Conservation (phyloP, 2,329 filamentous ascomycete species). For the Cladophialophora chaetospira region DNA sequence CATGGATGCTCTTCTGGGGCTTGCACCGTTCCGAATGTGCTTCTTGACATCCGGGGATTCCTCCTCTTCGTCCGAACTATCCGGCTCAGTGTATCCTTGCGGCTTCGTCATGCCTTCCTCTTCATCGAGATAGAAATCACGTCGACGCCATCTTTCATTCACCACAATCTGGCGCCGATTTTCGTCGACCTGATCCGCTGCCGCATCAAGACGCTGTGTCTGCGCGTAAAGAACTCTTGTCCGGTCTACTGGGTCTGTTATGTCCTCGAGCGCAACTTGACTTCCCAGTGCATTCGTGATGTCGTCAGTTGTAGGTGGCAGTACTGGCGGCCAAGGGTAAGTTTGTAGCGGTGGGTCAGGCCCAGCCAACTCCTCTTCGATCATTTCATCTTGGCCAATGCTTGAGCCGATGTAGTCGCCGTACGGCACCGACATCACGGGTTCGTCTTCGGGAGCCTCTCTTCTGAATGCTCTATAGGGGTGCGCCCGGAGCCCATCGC, state of each 20-base stretch:
- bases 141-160: conserved; percentile 72
- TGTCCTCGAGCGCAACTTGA: conserved; percentile 44
- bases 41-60: conserved; percentile 24
- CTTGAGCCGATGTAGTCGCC: conserved; percentile 20
- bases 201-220: conserved; percentile 43
- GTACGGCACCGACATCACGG: conserved; percentile 20
- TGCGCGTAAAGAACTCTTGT: conserved; percentile 43
- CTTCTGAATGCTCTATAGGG: conserved; percentile 24
- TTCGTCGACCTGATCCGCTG: conserved; percentile 41
- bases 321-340: conserved; percentile 26
- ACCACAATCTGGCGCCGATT: conserved; percentile 49
- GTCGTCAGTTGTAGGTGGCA: conserved; percentile 36
- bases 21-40: conserved; percentile 4
- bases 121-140: conserved; percentile 81
- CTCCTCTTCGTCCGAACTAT: conserved; percentile 43
- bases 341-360: conserved; percentile 27
- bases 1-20: conserved; percentile 45
- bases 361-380: conserved; percentile 22
- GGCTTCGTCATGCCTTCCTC: conserved; percentile 74
- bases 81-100: conserved; percentile 57
- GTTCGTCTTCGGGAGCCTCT: conserved; percentile 25
- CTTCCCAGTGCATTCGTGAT: conserved; percentile 46
- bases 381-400: conserved; percentile 21
- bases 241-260: conserved; percentile 46
- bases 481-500: conserved; percentile 20